Base-by-base conservation (phyloP, 108 stramenopile species). In the Aurantiochytrium sp. region DNA sequence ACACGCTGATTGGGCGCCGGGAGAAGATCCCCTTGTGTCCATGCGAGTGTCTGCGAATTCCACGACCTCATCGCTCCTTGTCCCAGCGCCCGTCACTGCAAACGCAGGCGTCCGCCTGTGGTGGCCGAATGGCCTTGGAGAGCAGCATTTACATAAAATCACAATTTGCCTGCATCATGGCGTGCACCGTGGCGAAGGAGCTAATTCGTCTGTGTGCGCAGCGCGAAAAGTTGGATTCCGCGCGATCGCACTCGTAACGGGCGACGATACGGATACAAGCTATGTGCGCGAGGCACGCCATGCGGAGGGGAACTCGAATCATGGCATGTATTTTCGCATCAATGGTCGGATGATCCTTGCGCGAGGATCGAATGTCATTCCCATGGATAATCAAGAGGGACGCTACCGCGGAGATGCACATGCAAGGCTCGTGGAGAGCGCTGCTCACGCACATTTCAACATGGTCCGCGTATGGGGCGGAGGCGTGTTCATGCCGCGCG, bases 291-390 rank as follows among this genome's bases (percentile, higher is more conserved):
- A 5, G 42, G 14, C 49, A 4, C 10, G 8, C 28, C 45, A 45
- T 14, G 69, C 35, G 8, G 44, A 69, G 51, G 88, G 88, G 25
- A 72, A 59, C 60, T 69, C 88, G 21, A 45, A 44, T 35, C 60
- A 72, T 44, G 72, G 73, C 19, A 94, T 95, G 93, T 94, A 89
- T 69, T 92, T 94, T 72, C 90, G 94, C n/a, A 89, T 95, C 23
- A 95, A 95, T 72, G 95, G 95, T 23, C 93, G 71, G 5, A 25
- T 88, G 23, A 12, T 95, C 2, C 73, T 58, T 58, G 88, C 90
- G 42, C 89, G 94, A 8, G 95, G 95, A 3, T 93, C 95, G 29
- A 95, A 95, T 91, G 60, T 94, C 23, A 91, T 95, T 64, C 95
- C 95, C 18, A 93, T 94, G 90, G 94, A 94, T 88, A 88, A 93